These are phyloP conservation scores for Trypanosoma conorhini DNA, from an alignment of 208 protist species.

Conservation along the genomic window DNA sequence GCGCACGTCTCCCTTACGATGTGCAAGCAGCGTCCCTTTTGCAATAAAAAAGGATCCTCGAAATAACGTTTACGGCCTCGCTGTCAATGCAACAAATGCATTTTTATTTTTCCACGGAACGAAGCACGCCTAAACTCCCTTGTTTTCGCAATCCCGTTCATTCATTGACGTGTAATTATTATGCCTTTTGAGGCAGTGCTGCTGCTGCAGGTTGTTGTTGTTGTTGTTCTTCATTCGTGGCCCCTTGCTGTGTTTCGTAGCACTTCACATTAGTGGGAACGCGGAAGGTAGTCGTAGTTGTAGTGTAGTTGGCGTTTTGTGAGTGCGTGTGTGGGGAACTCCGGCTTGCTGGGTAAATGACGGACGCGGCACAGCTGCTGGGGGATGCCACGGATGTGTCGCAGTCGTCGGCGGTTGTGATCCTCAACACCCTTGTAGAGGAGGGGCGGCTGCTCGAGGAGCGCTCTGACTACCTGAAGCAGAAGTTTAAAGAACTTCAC, in stretches of 20 bases:
- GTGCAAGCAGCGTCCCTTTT: slow-evolving; percentile 51
- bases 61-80: slow-evolving; percentile 1
- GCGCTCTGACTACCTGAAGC: slow-evolving; percentile 81
- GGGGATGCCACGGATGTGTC: slow-evolving; percentile 86
- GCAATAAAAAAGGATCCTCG: not conserved
- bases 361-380: slow-evolving; percentile 22
- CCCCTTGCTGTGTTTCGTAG: not conserved
- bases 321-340: not conserved
- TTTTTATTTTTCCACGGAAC: slow-evolving; percentile 1
- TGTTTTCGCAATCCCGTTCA: not conserved
- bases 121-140: slow-evolving; percentile 8
- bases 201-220: slow-evolving; percentile 2
- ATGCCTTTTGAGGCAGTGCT: not conserved
- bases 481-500: slow-evolving; percentile 88
- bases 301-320: slow-evolving; percentile 7
- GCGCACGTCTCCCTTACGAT: slow-evolving; percentile 68
- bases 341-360: slow-evolving; percentile 20
- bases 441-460: slow-evolving; percentile 87
- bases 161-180: slow-evolving; percentile 14
- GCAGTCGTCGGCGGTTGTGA: slow-evolving; percentile 81
- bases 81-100: not conserved
- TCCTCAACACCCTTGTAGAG: slow-evolving; percentile 84
- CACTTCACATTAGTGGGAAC: slow-evolving; percentile 3
- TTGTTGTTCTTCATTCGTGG: slow-evolving; percentile 3
- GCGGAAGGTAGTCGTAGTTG: not conserved